A percentile compares a stretch with the other conserved stretches of the same genome.
Conservation (phyloP, 2,329 filamentous ascomycete genomes). For the Helotiales sp. region DNA sequence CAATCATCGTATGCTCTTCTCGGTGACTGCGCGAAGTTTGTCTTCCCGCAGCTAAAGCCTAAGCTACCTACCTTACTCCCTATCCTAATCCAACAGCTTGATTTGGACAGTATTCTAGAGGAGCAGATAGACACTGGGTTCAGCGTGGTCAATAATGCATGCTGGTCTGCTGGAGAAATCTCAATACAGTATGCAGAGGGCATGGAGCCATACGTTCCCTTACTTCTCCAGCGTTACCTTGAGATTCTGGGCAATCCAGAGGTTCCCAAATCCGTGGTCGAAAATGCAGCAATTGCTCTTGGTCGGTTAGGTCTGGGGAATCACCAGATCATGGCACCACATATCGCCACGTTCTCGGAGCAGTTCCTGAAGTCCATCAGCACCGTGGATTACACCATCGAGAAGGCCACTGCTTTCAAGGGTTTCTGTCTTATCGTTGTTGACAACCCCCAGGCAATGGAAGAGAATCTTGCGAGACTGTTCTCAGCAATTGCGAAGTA, state of each 20-base stretch:
- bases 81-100: conserved; percentile 82
- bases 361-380: conserved; percentile 81
- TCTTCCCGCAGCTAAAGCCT: conserved; percentile 77
- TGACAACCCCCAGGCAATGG: conserved; percentile 88
- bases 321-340: conserved; percentile 72
- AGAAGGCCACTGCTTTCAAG: conserved; percentile 91
- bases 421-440: conserved; percentile 85
- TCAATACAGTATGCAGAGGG: conserved; percentile 74
- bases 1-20: conserved; percentile 95
- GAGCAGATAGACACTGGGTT: conserved; percentile 84
- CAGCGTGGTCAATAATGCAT: conserved; percentile 96
- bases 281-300: conserved; percentile 92
- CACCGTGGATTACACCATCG: conserved; percentile 83
- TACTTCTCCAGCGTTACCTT: conserved; percentile 74
- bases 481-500: conserved; percentile 83
- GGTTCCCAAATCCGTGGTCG: conserved; percentile 82
- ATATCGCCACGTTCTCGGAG: conserved; percentile 76
- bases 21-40: conserved; percentile 91
- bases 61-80: conserved; percentile 74
- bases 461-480: conserved; percentile 78
- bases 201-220: conserved; percentile 75
- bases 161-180: conserved; percentile 95
- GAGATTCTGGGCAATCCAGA: conserved; percentile 83
- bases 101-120: conserved; percentile 73
- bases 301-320: conserved; percentile 83